Evolutionary conservation across 2,329 filamentous ascomycete genomes (phyloP), one percentile per base, ranked within the genome.

Genomic region (Colletotrichum tamarilloi): DNA sequence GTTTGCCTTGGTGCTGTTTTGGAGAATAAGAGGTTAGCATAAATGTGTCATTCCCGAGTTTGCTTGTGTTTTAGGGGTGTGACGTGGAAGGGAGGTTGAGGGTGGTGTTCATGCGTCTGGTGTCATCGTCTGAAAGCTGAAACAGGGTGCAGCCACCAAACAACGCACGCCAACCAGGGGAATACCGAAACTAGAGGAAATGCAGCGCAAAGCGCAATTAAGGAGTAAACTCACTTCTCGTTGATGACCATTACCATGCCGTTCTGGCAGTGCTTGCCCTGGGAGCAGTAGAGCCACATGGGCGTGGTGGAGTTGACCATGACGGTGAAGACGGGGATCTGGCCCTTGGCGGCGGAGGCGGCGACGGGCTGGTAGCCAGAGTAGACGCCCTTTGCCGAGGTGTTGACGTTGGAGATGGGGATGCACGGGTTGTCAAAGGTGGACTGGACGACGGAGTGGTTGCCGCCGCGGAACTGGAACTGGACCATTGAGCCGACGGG

Each of bases 401-500:
- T 84, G 83, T 87, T 85, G 81, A 85, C 81, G 68, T 85, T 82
- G 75, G 80, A 78, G 76, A 93, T 89, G 63, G 93, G 92, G 32
- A 87, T 81, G 84, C 93, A 95, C 14, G 93, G 93, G 68, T 88
- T 83, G 77, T 92, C 91, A 78, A 95, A 96, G 78, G 87, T 91
- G 59, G 93, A 94, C 85, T 95, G 93, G 19, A 92, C 93, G 71
- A 95, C 90, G 63, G 93, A 95, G 88, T 96, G 94, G 86, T 95
- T 95, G 77, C 87, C 88, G 9, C 85, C 85, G 75, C 86, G 85
- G 85, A 92, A 93, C 81, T 92, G 90, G 86, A 92, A 93, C 83
- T 92, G 89, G 14, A 93, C 86, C 84, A 90, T 87, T 77, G 88
- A 86, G 75, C 94, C 93, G 2, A 86, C 83, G n/a, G 83, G 80